Conservation (phyloP, 306 rosid genomes). For the Vachellia pachyceras region DNA sequence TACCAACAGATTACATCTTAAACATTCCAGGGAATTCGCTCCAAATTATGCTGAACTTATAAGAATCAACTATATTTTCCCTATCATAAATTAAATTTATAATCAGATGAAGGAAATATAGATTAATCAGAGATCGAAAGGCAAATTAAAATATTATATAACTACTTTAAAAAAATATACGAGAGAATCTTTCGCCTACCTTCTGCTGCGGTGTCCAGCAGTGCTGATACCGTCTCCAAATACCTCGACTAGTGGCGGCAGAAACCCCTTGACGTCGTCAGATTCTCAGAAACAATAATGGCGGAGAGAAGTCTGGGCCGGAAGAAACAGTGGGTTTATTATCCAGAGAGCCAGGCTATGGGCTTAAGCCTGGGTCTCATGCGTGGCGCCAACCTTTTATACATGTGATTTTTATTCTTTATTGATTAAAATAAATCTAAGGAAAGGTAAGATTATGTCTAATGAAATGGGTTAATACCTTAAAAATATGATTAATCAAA, state of each 20-base stretch:
- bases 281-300: neutral
- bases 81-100: conserved; percentile 28
- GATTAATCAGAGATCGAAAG: conserved; percentile 29
- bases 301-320: conserved; percentile 8
- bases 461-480: too few species aligned
- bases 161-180: neutral
- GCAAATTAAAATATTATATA: neutral
- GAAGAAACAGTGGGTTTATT: neutral
- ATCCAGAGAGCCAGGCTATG: conserved; percentile 10
- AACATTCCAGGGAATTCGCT: conserved; percentile 55
- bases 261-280: neutral
- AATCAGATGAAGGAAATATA: neutral
- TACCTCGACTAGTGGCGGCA: neutral
- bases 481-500: too few species aligned
- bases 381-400: neutral
- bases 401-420: too few species aligned
- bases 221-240: conserved; percentile 22
- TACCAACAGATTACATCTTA: conserved; percentile 65
- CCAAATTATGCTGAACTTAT: conserved; percentile 58
- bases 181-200: conserved; percentile 45
- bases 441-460: too few species aligned
- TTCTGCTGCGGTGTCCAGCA: conserved; percentile 62
- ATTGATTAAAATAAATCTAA: too few species aligned
- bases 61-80: conserved; percentile 54
- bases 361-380: conserved; percentile 41